Conservation (phyloP, 208 protist species). For the Hexamita inflata region DNA sequence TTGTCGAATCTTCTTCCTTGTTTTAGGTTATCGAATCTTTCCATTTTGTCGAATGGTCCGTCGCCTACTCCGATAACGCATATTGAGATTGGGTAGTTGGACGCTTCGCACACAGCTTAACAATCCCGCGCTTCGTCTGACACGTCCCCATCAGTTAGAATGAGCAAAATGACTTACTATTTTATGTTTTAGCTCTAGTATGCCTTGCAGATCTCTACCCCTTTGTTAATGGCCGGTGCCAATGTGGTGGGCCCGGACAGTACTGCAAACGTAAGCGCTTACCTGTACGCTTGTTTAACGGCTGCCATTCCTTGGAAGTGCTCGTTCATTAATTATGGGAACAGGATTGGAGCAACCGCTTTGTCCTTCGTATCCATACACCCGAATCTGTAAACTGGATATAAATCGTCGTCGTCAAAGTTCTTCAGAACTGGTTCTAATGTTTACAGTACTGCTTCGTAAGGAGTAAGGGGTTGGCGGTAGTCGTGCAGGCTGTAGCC, state of each 20-base stretch:
- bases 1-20: conserved; percentile 6
- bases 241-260: conserved; percentile 13
- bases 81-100: conserved; percentile 21
- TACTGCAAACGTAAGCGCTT: neutral
- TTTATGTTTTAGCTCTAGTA: too few relatives aligned
- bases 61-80: neutral
- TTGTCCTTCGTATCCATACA: conserved; percentile 17
- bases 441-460: neutral
- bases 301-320: neutral
- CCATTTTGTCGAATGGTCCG: neutral
- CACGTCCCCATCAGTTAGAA: conserved; percentile 9
- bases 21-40: neutral
- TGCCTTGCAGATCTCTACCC: neutral
- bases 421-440: neutral
- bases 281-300: neutral
- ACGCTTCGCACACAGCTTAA: neutral
- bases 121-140: neutral
- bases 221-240: neutral
- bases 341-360: neutral
- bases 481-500: neutral
- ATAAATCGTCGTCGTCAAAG: conserved; percentile 14
- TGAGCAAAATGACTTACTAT: neutral
- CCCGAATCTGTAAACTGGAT: conserved; percentile 8
- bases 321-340: too few relatives aligned
- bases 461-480: neutral